Evolutionary conservation across 352 stramenopile species (phyloP).

Genomic region (Pythium volutum): DNA sequence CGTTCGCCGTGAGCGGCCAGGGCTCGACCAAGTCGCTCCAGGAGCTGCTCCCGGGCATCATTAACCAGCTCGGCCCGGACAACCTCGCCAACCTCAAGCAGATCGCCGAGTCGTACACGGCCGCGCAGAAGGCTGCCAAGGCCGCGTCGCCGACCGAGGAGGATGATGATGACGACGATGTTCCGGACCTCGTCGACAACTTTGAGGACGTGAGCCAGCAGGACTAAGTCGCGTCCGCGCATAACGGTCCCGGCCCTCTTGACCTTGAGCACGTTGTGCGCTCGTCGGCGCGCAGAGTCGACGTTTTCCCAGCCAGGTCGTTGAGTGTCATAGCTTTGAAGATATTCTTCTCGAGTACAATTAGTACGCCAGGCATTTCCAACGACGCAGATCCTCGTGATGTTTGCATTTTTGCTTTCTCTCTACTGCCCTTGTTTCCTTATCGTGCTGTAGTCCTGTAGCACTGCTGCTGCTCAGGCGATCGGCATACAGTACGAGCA

Average conservation of each 20-base stretch:
- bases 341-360: constrained; percentile 28
- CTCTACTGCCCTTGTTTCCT: no score
- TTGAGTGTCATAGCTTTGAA: constrained; percentile 30
- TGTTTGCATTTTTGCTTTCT: constrained; percentile 10
- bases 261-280: neutral
- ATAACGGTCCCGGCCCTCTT: constrained; percentile 6
- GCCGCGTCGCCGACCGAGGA: constrained; percentile 76
- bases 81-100: constrained; percentile 96
- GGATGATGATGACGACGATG: constrained; percentile 94
- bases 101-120: constrained; percentile 89
- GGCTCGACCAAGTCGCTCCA: constrained; percentile 97
- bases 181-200: constrained; percentile 98
- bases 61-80: constrained; percentile 98
- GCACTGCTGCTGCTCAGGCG: no score
- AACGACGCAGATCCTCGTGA: constrained; percentile 16
- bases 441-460: no score
- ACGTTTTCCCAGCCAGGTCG: constrained; percentile 26
- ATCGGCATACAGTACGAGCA: no score
- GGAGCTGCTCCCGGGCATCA: constrained; percentile 97
- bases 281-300: constrained; percentile 14
- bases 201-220: constrained; percentile 96
- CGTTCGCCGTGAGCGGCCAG: constrained; percentile 96
- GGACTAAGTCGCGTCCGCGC: constrained; percentile 46
- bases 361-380: constrained; percentile 32
- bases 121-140: constrained; percentile 75